These are phyloP conservation scores for Drechslerella dactyloides DNA, from an alignment of 2,329 filamentous ascomycete genomes.

Conservation along the genomic window DNA sequence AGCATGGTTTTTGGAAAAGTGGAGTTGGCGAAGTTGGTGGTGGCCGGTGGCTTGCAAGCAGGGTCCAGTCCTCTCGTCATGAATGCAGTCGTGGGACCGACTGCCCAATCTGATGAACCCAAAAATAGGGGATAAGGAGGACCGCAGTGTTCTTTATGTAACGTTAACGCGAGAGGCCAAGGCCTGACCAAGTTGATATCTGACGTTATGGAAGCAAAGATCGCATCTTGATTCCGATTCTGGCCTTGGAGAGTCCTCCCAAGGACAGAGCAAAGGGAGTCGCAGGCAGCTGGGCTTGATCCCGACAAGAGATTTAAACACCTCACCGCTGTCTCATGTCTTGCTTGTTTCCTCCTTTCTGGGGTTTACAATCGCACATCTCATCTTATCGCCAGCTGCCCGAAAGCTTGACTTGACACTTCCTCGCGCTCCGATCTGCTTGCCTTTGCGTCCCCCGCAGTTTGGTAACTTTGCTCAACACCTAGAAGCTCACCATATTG, in stretches of 20 bases:
- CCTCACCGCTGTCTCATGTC: slow-evolving; percentile 1
- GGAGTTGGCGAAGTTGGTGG: slow-evolving; percentile 1
- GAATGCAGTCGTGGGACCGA: not conserved
- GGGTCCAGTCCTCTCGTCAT: not conserved
- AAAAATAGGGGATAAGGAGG: slow-evolving; percentile 3
- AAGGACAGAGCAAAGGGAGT: not conserved
- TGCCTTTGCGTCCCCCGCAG: not conserved
- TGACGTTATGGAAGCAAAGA: not conserved
- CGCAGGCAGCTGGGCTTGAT: not conserved
- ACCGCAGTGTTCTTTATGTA: no score
- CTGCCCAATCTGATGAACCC: not conserved
- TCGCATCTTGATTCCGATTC: not conserved
- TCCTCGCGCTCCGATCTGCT: no score
- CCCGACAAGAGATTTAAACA: not conserved
- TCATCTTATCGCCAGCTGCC: not conserved
- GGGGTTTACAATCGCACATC: not conserved
- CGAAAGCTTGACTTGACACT: not conserved
- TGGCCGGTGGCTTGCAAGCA: slow-evolving; percentile 5
- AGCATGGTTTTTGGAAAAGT: not conserved
- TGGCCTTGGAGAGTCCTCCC: no score
- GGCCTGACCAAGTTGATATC: not conserved
- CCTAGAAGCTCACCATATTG: not conserved
- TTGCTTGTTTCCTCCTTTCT: not conserved
- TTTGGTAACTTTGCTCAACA: not conserved
- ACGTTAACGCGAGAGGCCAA: no score